Evolutionary conservation across 1,284 basidiomycete genomes (phyloP).

Genomic region (Trametes pubescens): DNA sequence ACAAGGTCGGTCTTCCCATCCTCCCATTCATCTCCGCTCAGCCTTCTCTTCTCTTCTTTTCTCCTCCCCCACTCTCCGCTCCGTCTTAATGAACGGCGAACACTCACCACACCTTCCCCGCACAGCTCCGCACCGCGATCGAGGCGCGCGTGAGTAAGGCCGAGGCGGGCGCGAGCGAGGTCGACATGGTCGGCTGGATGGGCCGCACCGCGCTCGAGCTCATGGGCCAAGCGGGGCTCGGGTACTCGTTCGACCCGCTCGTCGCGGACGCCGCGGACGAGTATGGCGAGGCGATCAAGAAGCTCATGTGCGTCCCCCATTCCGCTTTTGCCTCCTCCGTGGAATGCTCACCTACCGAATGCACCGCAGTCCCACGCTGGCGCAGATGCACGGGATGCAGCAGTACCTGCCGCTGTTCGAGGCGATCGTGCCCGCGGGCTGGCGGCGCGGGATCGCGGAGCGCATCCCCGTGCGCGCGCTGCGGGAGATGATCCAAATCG

Average conservation of each 20-base stretch:
- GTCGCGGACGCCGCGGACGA: constrained; percentile 33
- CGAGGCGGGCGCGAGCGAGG: constrained; percentile 19
- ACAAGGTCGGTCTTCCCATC: constrained; percentile 10
- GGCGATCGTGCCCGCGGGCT: constrained; percentile 9
- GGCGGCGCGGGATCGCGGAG: constrained; percentile 22
- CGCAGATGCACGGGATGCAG: constrained; percentile 1
- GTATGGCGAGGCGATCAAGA: constrained; percentile 41
- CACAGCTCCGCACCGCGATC: constrained; percentile 36
- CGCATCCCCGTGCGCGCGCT: constrained; percentile 29
- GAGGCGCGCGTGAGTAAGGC: constrained; percentile 16
- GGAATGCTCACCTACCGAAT: background rate
- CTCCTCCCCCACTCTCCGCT: background rate
- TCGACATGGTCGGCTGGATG: constrained; percentile 46
- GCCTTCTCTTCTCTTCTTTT: background rate
- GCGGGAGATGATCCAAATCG: constrained; percentile 20
- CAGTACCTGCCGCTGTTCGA: constrained; percentile 21
- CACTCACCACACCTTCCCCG: background rate
- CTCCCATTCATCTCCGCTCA: too few species aligned
- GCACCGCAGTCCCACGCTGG: constrained; percentile 6
- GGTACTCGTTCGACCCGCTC: constrained; percentile 48
- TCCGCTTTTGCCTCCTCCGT: background rate
- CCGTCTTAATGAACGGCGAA: background rate
- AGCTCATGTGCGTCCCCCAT: constrained; percentile 34
- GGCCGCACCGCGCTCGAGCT: constrained; percentile 47
- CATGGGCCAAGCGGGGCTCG: constrained; percentile 47